These are phyloP conservation scores for Penicillium corylophilum DNA, from an alignment of 2,329 filamentous ascomycete species.

Conservation along the genomic window DNA sequence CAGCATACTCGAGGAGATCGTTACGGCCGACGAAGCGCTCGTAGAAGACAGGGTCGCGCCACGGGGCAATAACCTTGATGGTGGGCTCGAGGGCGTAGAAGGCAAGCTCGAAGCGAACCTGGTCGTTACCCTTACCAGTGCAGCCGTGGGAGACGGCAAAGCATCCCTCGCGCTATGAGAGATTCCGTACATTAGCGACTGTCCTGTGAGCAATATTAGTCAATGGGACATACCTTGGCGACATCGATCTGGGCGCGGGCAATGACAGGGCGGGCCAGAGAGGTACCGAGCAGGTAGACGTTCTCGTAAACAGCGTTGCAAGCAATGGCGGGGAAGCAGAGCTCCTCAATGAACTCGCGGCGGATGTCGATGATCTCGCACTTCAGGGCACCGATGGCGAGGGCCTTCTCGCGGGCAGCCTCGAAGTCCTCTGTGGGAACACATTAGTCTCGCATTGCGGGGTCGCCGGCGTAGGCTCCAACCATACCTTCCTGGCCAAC, in stretches of 20 bases:
- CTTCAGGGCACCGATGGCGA: conserved; percentile 66
- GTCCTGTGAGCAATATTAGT: background rate
- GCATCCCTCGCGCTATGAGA: conserved; percentile 42
- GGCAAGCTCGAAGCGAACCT: conserved; percentile 52
- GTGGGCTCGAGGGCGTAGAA: conserved; percentile 50
- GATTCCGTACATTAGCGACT: background rate
- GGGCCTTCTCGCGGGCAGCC: conserved; percentile 69
- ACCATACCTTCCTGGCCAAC: conserved; percentile 64
- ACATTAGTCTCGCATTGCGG: conserved; percentile 7
- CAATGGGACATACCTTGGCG: conserved; percentile 22
- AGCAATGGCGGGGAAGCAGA: conserved; percentile 72
- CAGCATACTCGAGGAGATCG: conserved; percentile 51
- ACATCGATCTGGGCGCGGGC: conserved; percentile 45
- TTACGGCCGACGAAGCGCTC: conserved; percentile 50
- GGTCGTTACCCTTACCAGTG: conserved; percentile 51
- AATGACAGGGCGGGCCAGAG: conserved; percentile 49
- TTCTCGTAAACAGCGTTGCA: conserved; percentile 68
- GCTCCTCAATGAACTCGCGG: conserved; percentile 73
- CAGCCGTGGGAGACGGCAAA: conserved; percentile 46
- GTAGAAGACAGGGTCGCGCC: conserved; percentile 51
- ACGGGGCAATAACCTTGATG: conserved; percentile 52
- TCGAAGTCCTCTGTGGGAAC: conserved; percentile 64
- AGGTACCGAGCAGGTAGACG: conserved; percentile 57
- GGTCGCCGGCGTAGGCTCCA: background rate
- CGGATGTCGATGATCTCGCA: conserved; percentile 65